phyloP scores from a whole-genome alignment of 2,329 filamentous ascomycete genomes.

The Xylariaceae sp. region DNA sequence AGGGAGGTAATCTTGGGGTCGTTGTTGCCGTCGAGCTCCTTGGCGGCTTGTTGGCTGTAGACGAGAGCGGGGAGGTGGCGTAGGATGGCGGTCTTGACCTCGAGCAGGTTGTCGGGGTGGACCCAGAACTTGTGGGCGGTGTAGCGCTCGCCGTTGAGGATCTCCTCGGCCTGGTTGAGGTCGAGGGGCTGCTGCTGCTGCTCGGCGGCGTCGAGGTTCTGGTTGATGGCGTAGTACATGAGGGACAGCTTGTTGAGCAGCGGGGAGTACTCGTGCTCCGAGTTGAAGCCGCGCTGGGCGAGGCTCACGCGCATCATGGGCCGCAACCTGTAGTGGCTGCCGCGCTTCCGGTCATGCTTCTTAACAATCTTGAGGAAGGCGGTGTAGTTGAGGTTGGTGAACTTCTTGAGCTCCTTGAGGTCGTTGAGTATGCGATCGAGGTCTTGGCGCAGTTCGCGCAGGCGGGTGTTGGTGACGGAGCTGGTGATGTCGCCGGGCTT shows the following conservation, averaged over 20 bases:
- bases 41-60: constrained; percentile 83
- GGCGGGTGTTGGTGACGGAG: constrained; percentile 46
- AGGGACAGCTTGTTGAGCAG: constrained; percentile 86
- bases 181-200: constrained; percentile 40
- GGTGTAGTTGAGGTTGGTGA: constrained; percentile 94
- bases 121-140: constrained; percentile 96
- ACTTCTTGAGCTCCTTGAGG: constrained; percentile 89
- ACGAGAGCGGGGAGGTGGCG: constrained; percentile 86
- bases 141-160: constrained; percentile 67
- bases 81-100: constrained; percentile 94
- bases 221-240: constrained; percentile 92
- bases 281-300: constrained; percentile 88
- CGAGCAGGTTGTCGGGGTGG: constrained; percentile 88
- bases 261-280: constrained; percentile 82
- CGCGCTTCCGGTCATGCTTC: constrained; percentile 95
- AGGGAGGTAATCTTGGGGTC: constrained; percentile 93
- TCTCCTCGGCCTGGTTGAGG: constrained; percentile 51
- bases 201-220: constrained; percentile 65
- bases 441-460: constrained; percentile 72
- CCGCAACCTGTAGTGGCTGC: constrained; percentile 78
- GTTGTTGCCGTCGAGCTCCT: constrained; percentile 72
- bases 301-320: constrained; percentile 89
- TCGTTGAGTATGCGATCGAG: constrained; percentile 86
- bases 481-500: constrained; percentile 30
- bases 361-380: constrained; percentile 97